Percentiles rank a stretch among this genome's conserved stretches.
phyloP scores from a whole-genome alignment of 306 rosid genomes.

The Pueraria montana region DNA sequence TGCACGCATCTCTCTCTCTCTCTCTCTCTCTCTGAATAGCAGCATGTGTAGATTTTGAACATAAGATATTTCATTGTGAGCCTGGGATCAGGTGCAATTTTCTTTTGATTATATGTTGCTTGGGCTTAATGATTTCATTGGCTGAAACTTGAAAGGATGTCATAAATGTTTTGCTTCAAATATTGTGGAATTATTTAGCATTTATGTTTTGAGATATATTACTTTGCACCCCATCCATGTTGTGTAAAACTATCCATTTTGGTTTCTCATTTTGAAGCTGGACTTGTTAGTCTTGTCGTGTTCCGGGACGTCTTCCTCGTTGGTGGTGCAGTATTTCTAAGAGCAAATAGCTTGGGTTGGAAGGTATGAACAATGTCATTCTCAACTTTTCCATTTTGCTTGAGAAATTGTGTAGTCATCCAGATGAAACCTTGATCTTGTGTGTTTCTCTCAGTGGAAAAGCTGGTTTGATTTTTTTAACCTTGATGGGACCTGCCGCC shows the following conservation, averaged over 20 bases:
- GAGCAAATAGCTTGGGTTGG: slow-evolving; percentile 89
- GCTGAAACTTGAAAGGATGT: background rate
- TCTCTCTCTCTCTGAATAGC: background rate
- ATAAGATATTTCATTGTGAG: background rate
- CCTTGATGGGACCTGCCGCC: slow-evolving; percentile 74
- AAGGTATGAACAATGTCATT: slow-evolving; percentile 61
- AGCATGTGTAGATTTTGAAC: background rate
- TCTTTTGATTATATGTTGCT: slow-evolving; percentile 8
- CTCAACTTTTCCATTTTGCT: slow-evolving; percentile 29
- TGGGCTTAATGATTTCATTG: slow-evolving; percentile 17
- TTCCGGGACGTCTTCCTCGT: slow-evolving; percentile 84
- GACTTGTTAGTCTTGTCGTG: slow-evolving; percentile 88
- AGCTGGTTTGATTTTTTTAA: slow-evolving; percentile 82
- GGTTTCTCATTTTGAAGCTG: slow-evolving; percentile 67
- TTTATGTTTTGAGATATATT: slow-evolving; percentile 10
- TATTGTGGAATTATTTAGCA: slow-evolving; percentile 13
- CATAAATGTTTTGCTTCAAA: background rate
- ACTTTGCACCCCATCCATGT: slow-evolving; percentile 20
- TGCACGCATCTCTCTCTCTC: background rate
- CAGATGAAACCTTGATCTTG: slow-evolving; percentile 36
- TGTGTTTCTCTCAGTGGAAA: slow-evolving; percentile 74
- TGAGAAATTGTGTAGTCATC: slow-evolving; percentile 6
- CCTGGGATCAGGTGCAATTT: slow-evolving; percentile 7
- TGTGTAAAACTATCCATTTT: slow-evolving; percentile 29
- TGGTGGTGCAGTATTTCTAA: slow-evolving; percentile 81